These are phyloP conservation scores for Diaporthe vexans DNA, from an alignment of 2,329 filamentous ascomycete species.

Conservation along the genomic window DNA sequence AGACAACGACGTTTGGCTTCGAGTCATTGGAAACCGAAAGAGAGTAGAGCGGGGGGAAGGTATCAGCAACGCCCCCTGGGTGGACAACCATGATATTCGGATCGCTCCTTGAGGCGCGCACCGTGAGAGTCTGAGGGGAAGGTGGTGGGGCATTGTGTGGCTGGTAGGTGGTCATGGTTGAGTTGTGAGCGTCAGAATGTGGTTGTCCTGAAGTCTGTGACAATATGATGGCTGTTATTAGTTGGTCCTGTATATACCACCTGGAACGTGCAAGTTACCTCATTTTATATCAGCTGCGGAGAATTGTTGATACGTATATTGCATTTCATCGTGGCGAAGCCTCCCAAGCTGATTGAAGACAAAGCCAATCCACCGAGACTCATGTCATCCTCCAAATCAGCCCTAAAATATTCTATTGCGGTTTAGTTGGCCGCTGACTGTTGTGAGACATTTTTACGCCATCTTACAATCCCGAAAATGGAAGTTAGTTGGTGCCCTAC, in stretches of 20 bases:
- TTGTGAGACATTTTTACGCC: background rate
- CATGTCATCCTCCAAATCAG: background rate
- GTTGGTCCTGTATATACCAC: background rate
- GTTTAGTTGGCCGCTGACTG: background rate
- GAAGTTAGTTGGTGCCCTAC: too few relatives aligned
- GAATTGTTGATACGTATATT: background rate
- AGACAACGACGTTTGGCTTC: background rate
- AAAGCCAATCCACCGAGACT: background rate
- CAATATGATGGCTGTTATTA: background rate
- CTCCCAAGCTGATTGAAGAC: background rate
- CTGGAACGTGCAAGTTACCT: background rate
- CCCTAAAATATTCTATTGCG: background rate
- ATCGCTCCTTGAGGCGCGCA: background rate
- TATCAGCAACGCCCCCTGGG: background rate
- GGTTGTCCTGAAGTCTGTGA: too few relatives aligned
- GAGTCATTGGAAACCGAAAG: background rate
- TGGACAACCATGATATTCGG: background rate
- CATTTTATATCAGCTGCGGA: background rate
- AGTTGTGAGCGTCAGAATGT: background rate
- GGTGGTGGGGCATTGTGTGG: background rate
- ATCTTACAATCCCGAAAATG: background rate
- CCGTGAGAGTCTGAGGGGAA: background rate
- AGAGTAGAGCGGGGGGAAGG: background rate
- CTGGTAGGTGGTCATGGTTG: background rate
- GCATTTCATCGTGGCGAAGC: background rate